Evolutionary conservation across 306 rosid species (phyloP).

Genomic region (Quercus rubra): DNA sequence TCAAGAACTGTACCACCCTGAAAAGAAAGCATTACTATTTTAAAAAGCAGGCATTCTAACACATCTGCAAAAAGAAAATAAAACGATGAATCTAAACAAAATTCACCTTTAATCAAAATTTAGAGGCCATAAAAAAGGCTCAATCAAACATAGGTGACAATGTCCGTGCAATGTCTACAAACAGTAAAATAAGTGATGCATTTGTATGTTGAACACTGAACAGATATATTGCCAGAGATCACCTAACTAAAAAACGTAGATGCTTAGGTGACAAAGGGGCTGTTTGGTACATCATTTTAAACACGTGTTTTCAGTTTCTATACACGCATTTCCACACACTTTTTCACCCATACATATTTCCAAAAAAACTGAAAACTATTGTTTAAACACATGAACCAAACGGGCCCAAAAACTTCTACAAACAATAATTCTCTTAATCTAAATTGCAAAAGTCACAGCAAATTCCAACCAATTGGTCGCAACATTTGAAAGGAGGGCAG

Average conservation of each 20-base stretch:
- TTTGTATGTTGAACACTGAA: background rate
- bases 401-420: too few relatives aligned
- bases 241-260: background rate
- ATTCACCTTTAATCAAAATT: background rate
- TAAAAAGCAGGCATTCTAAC: background rate
- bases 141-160: background rate
- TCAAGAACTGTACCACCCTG: slow-evolving; percentile 11
- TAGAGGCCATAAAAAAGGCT: background rate
- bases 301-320: too few relatives aligned
- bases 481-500: too few relatives aligned
- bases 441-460: too few relatives aligned
- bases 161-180: background rate
- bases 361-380: too few relatives aligned
- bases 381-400: too few relatives aligned
- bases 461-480: too few relatives aligned
- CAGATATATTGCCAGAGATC: background rate
- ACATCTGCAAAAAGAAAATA: background rate
- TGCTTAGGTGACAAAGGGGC: background rate
- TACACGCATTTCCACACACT: too few relatives aligned
- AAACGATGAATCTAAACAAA: background rate
- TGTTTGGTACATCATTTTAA: too few relatives aligned
- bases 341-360: too few relatives aligned
- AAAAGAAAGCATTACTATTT: background rate
- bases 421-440: too few relatives aligned
- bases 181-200: background rate